Evolutionary conservation across 768 basidiomycete species (phyloP).

Genomic region (Sutorius australiensis): DNA sequence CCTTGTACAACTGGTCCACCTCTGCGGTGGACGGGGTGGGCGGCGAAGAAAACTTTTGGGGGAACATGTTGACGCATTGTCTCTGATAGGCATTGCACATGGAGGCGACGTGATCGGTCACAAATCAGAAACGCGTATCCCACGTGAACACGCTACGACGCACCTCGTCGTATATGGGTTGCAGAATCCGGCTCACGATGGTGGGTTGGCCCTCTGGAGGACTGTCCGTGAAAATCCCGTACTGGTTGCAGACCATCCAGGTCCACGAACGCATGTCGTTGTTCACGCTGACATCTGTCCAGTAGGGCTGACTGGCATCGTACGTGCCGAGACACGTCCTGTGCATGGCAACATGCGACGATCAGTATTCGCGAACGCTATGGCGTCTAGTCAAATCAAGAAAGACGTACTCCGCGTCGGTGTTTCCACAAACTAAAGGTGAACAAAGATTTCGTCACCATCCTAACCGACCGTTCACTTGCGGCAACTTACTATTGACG

Average conservation of each 20-base stretch:
- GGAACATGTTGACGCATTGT: slow-evolving; percentile 70
- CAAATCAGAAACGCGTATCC: not conserved
- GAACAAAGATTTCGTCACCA: not conserved
- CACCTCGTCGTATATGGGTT: slow-evolving; percentile 30
- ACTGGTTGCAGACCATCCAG: slow-evolving; percentile 73
- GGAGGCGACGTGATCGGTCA: slow-evolving; percentile 2
- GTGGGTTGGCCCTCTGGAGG: slow-evolving; percentile 36
- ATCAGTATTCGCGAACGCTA: slow-evolving; percentile 20
- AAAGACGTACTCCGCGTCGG: slow-evolving; percentile 44
- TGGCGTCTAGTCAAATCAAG: not conserved
- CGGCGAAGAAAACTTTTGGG: slow-evolving; percentile 48
- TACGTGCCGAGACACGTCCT: slow-evolving; percentile 42
- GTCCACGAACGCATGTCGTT: slow-evolving; percentile 61
- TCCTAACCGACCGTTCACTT: not conserved
- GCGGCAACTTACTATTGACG: slow-evolving; percentile 36
- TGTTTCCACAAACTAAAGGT: slow-evolving; percentile 47
- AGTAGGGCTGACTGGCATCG: slow-evolving; percentile 37
- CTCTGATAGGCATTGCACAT: slow-evolving; percentile 37
- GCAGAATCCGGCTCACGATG: slow-evolving; percentile 33
- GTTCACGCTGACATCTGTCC: slow-evolving; percentile 53
- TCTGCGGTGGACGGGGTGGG: slow-evolving; percentile 40
- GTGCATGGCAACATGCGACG: slow-evolving; percentile 32
- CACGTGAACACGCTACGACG: not conserved
- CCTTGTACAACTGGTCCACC: slow-evolving; percentile 51
- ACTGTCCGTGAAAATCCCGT: slow-evolving; percentile 48